Conservation (phyloP, 768 basidiomycete genomes). For the Termitomyces eurrhizus region DNA sequence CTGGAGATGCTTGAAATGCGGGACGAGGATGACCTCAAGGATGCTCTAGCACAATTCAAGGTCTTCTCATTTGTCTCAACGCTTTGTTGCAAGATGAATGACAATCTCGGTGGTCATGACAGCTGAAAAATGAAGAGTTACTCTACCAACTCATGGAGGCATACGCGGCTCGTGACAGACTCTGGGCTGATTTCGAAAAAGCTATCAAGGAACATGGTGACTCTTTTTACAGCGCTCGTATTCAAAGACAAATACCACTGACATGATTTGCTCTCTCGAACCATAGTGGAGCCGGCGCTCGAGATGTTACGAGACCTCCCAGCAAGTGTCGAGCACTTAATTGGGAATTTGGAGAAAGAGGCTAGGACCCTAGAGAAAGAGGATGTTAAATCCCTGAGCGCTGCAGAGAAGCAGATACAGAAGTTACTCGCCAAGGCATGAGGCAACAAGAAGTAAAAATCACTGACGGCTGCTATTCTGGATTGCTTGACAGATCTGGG, state of each 20-base stretch:
- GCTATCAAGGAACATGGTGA: conserved; percentile 47
- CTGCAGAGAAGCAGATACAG: conserved; percentile 26
- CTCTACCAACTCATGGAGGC: conserved; percentile 45
- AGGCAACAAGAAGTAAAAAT: background rate
- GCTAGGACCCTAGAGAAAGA: conserved; percentile 39
- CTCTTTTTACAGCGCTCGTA: background rate
- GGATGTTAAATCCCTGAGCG: conserved; percentile 17
- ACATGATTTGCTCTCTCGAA: conserved; percentile 7
- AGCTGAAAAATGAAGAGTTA: conserved; percentile 42
- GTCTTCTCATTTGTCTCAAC: conserved; percentile 23
- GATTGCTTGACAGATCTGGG: background rate
- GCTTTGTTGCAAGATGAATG: background rate
- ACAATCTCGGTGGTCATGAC: background rate
- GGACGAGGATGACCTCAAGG: conserved; percentile 39
- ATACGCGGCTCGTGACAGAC: conserved; percentile 40
- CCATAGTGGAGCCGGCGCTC: conserved; percentile 40
- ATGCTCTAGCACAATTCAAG: conserved; percentile 37
- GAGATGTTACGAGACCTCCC: conserved; percentile 43
- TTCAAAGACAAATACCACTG: conserved; percentile 3
- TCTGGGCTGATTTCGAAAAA: conserved; percentile 48
- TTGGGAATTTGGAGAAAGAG: conserved; percentile 51
- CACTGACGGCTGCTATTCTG: background rate
- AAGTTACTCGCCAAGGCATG: conserved; percentile 25
- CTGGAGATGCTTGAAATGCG: conserved; percentile 42
- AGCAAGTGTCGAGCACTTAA: conserved; percentile 46